phyloP scores from a whole-genome alignment of 2,329 filamentous ascomycete genomes.

The Oidium heveae region DNA sequence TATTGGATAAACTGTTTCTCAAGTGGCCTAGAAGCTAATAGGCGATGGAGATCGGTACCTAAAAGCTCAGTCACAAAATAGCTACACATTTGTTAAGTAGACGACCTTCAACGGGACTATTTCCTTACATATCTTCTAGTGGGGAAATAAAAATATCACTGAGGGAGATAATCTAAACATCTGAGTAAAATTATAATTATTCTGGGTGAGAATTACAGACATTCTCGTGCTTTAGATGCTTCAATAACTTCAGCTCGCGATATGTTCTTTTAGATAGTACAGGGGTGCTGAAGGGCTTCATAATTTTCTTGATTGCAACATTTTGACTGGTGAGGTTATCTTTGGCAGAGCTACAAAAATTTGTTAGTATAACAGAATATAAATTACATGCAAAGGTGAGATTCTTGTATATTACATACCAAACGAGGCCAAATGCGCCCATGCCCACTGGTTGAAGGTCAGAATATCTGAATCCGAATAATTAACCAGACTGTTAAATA shows the following conservation, averaged over 20 bases:
- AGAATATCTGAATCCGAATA: conserved; percentile 45
- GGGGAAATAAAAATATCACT: conserved; percentile 99
- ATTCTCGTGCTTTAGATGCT: conserved; percentile 92
- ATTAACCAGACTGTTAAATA: background rate
- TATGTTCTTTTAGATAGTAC: conserved; percentile 96
- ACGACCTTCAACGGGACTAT: background rate
- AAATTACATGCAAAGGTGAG: background rate
- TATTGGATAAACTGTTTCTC: conserved; percentile 99
- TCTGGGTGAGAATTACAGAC: conserved; percentile 20
- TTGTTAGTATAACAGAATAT: conserved; percentile 3
- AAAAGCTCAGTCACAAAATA: conserved; percentile 97
- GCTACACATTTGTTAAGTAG: conserved; percentile 20
- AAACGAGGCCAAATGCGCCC: conserved; percentile 95
- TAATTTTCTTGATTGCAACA: conserved; percentile 99
- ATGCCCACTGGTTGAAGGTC: conserved; percentile 97
- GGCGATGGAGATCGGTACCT: conserved; percentile 83
- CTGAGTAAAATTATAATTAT: conserved; percentile 8
- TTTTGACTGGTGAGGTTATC: conserved; percentile 93
- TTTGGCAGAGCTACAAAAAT: conserved; percentile 55
- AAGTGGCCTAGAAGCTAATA: conserved; percentile 80
- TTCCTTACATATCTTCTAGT: conserved; percentile 60
- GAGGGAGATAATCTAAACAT: conserved; percentile 63
- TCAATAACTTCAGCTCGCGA: conserved; percentile 86
- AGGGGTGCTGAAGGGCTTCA: conserved; percentile 99
- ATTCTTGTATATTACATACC: conserved; percentile 31